phyloP scores from a whole-genome alignment of 2,329 filamentous ascomycete genomes.

The Triangularia setosa region DNA sequence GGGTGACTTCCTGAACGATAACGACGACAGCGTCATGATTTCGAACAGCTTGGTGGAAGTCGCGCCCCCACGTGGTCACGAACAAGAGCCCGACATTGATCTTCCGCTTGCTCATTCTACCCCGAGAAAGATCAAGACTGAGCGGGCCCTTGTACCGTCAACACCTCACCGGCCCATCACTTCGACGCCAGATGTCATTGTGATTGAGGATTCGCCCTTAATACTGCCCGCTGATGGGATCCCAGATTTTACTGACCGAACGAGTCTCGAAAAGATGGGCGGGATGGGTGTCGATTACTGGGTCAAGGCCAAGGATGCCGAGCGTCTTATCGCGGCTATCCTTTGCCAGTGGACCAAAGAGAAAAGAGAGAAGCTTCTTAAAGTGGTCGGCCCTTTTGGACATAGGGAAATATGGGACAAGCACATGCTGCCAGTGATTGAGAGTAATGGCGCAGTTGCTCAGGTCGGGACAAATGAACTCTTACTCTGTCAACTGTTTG shows the following conservation, averaged over 20 bases:
- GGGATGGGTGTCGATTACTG: constrained; percentile 22
- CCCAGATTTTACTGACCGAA: constrained; percentile 14
- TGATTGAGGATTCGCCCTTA: constrained; percentile 13
- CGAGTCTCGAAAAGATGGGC: constrained; percentile 15
- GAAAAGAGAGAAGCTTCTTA: constrained; percentile 13
- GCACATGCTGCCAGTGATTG: constrained; percentile 24
- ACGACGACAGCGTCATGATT: constrained; percentile 26
- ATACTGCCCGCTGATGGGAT: neutral
- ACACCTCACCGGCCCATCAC: constrained; percentile 1
- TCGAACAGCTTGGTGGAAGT: constrained; percentile 18
- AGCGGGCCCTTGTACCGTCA: neutral
- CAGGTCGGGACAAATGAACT: constrained; percentile 1
- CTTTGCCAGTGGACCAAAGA: constrained; percentile 26
- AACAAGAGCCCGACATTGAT: neutral
- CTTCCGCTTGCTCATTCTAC: neutral
- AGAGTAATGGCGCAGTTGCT: neutral
- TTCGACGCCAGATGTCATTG: constrained; percentile 12
- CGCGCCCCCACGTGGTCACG: neutral
- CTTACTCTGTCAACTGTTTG: constrained; percentile 24
- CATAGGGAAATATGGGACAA: constrained; percentile 28
- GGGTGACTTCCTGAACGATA: constrained; percentile 48
- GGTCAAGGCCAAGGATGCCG: constrained; percentile 21
- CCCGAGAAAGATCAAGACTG: constrained; percentile 8
- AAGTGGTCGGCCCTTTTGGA: neutral
- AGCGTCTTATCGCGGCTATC: constrained; percentile 30